Conservation (phyloP, 805 yeast species). For the Cyberlindnera misumaiensis region DNA sequence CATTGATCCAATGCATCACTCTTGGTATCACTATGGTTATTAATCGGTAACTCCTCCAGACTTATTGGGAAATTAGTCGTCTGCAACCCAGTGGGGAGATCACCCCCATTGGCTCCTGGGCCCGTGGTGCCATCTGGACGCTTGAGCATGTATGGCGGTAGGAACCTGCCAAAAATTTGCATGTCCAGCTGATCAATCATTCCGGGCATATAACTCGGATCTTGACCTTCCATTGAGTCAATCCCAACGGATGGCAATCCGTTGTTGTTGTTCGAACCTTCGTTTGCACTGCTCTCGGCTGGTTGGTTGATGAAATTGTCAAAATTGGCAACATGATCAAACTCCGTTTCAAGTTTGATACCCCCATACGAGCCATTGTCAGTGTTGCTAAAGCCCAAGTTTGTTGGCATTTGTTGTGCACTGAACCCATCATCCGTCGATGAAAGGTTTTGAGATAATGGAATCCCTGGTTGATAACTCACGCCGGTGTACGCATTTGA, state of each 20-base stretch:
- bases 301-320: slow-evolving; percentile 24
- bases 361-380: slow-evolving; percentile 7
- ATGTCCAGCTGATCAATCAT: slow-evolving; percentile 81
- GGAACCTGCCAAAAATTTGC: slow-evolving; percentile 73
- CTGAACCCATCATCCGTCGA: not conserved
- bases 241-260: not conserved
- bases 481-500: slow-evolving; percentile 7
- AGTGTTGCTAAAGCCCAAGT: not conserved
- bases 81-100: slow-evolving; percentile 22
- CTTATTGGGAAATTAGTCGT: slow-evolving; percentile 19
- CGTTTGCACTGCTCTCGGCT: not conserved
- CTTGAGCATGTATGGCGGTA: slow-evolving; percentile 77
- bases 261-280: not conserved
- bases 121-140: slow-evolving; percentile 21
- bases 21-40: slow-evolving; percentile 1
- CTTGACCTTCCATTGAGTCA: slow-evolving; percentile 4
- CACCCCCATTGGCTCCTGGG: slow-evolving; percentile 25
- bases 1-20: not conserved
- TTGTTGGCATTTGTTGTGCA: not conserved
- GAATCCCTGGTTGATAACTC: slow-evolving; percentile 12
- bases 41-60: slow-evolving; percentile 18
- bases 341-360: slow-evolving; percentile 16
- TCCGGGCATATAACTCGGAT: slow-evolving; percentile 55
- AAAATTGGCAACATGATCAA: slow-evolving; percentile 25
- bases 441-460: slow-evolving; percentile 22